Evolutionary conservation across 2,329 filamentous ascomycete genomes (phyloP).

Genomic region (Sarocladiaceae sp.): DNA sequence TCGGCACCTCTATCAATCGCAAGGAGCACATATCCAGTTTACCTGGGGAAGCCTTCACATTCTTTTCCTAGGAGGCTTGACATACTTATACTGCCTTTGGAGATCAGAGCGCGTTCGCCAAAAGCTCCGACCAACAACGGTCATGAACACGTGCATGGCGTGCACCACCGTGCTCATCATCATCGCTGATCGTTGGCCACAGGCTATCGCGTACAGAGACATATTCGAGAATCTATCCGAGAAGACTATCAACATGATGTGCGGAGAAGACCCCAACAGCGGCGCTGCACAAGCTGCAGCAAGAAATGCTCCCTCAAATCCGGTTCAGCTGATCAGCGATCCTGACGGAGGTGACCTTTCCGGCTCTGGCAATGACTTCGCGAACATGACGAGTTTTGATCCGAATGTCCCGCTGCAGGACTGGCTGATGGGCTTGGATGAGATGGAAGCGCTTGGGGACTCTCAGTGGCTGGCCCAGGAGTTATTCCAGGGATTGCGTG

Average conservation of each 20-base stretch:
- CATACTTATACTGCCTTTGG: slow-evolving; percentile 27
- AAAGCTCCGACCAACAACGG: neutral
- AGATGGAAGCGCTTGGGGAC: slow-evolving; percentile 13
- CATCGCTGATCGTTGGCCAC: slow-evolving; percentile 27
- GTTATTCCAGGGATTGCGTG: slow-evolving; percentile 14
- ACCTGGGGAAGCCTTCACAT: slow-evolving; percentile 30
- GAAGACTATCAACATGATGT: slow-evolving; percentile 23
- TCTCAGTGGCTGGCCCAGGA: slow-evolving; percentile 18
- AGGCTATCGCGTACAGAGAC: slow-evolving; percentile 25
- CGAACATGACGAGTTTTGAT: too few relatives aligned
- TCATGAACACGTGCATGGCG: slow-evolving; percentile 13
- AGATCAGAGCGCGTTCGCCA: neutral
- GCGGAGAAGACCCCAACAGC: slow-evolving; percentile 18
- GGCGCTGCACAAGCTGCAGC: neutral
- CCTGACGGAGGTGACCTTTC: too few relatives aligned
- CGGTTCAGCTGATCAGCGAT: too few relatives aligned
- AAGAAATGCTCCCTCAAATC: too few relatives aligned
- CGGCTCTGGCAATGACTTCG: neutral
- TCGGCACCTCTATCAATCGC: slow-evolving; percentile 24
- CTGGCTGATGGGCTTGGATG: slow-evolving; percentile 16
- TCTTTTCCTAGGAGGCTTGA: slow-evolving; percentile 27
- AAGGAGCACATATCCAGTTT: slow-evolving; percentile 4
- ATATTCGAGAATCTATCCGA: slow-evolving; percentile 24
- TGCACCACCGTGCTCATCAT: slow-evolving; percentile 28
- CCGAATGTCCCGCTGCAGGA: slow-evolving; percentile 14